Conservation (phyloP, 257 asterid genomes). For the Catharanthus roseus region DNA sequence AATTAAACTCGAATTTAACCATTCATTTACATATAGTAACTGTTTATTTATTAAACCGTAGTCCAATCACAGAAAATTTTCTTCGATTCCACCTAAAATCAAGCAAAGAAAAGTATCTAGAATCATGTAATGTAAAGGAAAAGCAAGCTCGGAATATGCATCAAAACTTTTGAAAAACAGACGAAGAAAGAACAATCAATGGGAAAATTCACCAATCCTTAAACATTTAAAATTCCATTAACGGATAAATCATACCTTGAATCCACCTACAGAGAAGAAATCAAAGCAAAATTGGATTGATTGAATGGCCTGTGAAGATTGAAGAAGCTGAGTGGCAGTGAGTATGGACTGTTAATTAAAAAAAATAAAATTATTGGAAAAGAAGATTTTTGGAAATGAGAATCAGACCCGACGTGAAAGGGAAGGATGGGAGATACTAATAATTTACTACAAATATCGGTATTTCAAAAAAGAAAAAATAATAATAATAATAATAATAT, state of each 20-base stretch:
- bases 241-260: conserved; percentile 1
- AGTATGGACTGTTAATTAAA: not conserved
- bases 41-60: not conserved
- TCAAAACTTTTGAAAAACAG: no score
- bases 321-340: conserved; percentile 6
- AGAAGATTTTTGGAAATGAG: not conserved
- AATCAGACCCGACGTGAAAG: conserved; percentile 10
- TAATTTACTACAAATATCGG: no score
- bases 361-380: no score
- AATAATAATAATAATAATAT: not conserved
- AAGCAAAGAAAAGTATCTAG: not conserved
- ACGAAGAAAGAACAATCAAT: not conserved
- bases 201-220: not conserved
- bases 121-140: not conserved
- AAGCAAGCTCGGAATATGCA: not conserved
- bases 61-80: not conserved
- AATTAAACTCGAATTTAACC: conserved; percentile 1
- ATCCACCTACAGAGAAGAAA: not conserved
- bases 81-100: conserved; percentile 13
- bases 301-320: not conserved
- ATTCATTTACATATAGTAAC: not conserved
- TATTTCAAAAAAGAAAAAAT: no score
- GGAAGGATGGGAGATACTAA: conserved; percentile 11
- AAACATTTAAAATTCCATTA: not conserved
- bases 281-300: not conserved